Base-by-base conservation (phyloP, 352 stramenopile species). In the Phytophthora vignae region DNA sequence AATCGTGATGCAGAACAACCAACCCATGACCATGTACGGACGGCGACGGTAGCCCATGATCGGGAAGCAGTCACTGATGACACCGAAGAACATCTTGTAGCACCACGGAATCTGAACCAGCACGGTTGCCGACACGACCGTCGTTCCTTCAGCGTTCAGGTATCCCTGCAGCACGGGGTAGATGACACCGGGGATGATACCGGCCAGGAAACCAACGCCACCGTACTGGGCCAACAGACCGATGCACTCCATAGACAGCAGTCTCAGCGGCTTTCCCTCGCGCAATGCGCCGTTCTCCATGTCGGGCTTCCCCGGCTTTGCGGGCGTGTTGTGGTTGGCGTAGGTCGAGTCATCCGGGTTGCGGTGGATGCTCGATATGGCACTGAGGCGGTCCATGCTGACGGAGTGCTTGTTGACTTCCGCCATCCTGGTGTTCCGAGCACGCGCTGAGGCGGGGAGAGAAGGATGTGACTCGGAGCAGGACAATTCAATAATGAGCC, bases 131-230 rank as follows among this genome's bases (percentile, higher is more conserved):
- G 81, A 82, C 1, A 81, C 75, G 9, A 83, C 66, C 15, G 72
- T 82, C 1, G 81, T 85, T 38, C 79, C 81, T 22, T 84, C 76
- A 3, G 77, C 75, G 36, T 89, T 87, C 33, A 89, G 59, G 55
- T 87, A 89, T 60, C 77, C 77, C 31, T 85, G 79, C 19, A 90
- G 64, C 12, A 87, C 74, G 5, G 82, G 82, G 49, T 90, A 90
- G 60, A 87, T 86, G 2, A 76, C 66, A 48, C 67, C 79, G 0
- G 79, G 79, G 2, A 87, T 71, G 25, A 85, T 68, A 40, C 78
- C 82, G 17, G 67, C 66, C 1, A 85, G 55, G 21, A 85, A 76
- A 2, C 82, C 82, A 25, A 85, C 77, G 50, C 75, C 81, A 2
- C 78, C 76, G 52, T 87, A 90, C 29, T 90, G 80, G 12, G 70